Evolutionary conservation across 1,284 basidiomycete species (phyloP).

Genomic region (Wallemia hederae): DNA sequence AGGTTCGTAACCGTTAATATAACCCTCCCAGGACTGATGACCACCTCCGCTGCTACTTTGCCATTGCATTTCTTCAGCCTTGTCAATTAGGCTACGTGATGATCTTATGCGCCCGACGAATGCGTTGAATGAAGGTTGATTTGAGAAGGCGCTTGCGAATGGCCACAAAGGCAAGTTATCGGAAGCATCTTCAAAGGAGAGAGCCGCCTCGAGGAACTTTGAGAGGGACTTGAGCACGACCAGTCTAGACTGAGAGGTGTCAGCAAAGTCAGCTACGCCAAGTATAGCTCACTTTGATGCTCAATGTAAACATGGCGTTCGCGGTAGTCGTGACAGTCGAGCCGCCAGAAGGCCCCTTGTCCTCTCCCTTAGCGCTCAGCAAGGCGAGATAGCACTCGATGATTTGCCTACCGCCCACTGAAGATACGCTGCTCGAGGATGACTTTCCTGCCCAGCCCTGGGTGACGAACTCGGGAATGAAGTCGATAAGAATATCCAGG

Average conservation of each 20-base stretch:
- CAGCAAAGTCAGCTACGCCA: conserved; percentile 1
- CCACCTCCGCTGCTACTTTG: too few relatives aligned
- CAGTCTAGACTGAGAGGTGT: conserved; percentile 26
- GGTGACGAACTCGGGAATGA: conserved; percentile 36
- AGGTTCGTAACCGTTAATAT: not conserved
- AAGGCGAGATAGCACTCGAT: conserved; percentile 46
- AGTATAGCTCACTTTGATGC: conserved; percentile 24
- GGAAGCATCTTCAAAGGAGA: conserved; percentile 3
- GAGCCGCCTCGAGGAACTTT: conserved; percentile 22
- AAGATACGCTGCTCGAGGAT: not conserved
- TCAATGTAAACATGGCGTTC: conserved; percentile 32
- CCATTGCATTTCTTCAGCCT: not conserved
- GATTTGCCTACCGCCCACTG: conserved; percentile 25
- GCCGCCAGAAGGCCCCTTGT: conserved; percentile 13
- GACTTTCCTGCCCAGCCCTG: conserved; percentile 28
- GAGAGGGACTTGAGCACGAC: conserved; percentile 30
- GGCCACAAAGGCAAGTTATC: conserved; percentile 6
- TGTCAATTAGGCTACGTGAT: not conserved
- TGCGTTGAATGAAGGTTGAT: conserved; percentile 7
- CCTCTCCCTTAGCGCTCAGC: conserved; percentile 21
- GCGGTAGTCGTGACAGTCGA: conserved; percentile 19
- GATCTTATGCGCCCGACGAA: conserved; percentile 5
- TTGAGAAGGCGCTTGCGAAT: conserved; percentile 9
- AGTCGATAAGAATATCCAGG: conserved; percentile 44
- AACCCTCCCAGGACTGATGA: not conserved